A percentile compares a stretch with the other conserved stretches of the same genome.
Evolutionary conservation across 345 rosid species (phyloP).

Genomic region (Nephelium lappaceum): DNA sequence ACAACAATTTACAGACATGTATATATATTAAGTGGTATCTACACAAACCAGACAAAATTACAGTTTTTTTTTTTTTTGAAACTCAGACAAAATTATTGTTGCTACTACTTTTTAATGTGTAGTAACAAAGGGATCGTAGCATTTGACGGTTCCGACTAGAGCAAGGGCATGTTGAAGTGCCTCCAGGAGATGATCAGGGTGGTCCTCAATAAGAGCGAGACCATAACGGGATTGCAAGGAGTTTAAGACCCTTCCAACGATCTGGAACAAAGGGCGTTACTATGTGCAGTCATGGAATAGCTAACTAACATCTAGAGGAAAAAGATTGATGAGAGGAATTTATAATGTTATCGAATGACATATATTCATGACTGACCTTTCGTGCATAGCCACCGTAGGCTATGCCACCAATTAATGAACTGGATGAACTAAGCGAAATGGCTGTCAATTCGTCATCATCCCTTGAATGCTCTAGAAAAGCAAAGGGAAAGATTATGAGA

Average conservation of each 20-base stretch:
- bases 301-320: too few relatives aligned
- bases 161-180: slow-evolving; percentile 50
- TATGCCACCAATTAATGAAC: slow-evolving; percentile 49
- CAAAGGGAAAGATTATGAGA: not conserved
- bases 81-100: not conserved
- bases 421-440: slow-evolving; percentile 4
- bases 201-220: slow-evolving; percentile 41
- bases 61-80: too few relatives aligned
- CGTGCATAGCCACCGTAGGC: slow-evolving; percentile 68
- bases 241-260: slow-evolving; percentile 60
- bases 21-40: not conserved
- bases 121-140: slow-evolving; percentile 27
- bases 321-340: not conserved
- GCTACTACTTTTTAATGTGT: not conserved
- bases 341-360: not conserved
- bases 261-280: slow-evolving; percentile 28
- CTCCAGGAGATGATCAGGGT: slow-evolving; percentile 45
- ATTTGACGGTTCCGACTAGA: slow-evolving; percentile 56
- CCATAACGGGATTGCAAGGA: slow-evolving; percentile 45
- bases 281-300: not conserved
- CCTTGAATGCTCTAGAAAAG: slow-evolving; percentile 15
- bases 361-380: slow-evolving; percentile 36
- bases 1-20: not conserved
- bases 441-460: slow-evolving; percentile 12
- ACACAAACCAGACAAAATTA: not conserved